Conservation (phyloP, 805 yeast species). For the Henningerozyma blattae region DNA sequence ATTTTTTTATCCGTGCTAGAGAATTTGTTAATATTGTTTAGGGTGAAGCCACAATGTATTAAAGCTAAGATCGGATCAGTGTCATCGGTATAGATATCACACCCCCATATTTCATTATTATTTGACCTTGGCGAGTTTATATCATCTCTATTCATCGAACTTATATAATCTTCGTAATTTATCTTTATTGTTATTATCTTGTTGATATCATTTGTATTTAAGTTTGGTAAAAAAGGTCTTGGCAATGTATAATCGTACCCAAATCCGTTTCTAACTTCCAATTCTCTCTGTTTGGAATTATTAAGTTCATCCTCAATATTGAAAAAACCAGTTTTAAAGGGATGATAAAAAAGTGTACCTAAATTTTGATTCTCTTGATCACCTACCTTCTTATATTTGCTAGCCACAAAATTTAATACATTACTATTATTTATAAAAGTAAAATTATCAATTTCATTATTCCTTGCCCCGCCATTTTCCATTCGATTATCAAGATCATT, state of each 20-base stretch:
- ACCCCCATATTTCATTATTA: conserved; percentile 72
- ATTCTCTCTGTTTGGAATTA: not conserved
- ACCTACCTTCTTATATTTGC: conserved; percentile 7
- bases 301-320: not conserved
- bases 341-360: conserved; percentile 13
- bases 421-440: conserved; percentile 6
- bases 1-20: conserved; percentile 8
- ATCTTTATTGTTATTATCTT: conserved; percentile 13
- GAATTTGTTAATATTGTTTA: conserved; percentile 22
- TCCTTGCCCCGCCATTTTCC: not conserved
- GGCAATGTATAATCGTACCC: conserved; percentile 8
- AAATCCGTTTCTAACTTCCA: conserved; percentile 2
- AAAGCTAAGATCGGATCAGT: conserved; percentile 70
- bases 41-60: conserved; percentile 60
- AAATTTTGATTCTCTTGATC: conserved; percentile 4
- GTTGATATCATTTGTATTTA: conserved; percentile 11
- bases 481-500: no score
- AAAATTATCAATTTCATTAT: not conserved
- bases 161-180: conserved; percentile 11
- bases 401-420: conserved; percentile 6
- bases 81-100: conserved; percentile 88
- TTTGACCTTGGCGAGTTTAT: conserved; percentile 24
- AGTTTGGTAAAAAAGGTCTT: conserved; percentile 18
- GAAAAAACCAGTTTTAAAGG: conserved; percentile 8
- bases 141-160: conserved; percentile 10